These are phyloP conservation scores for Amylostereum areolatum DNA, from an alignment of 1,284 basidiomycete species.

Conservation along the genomic window DNA sequence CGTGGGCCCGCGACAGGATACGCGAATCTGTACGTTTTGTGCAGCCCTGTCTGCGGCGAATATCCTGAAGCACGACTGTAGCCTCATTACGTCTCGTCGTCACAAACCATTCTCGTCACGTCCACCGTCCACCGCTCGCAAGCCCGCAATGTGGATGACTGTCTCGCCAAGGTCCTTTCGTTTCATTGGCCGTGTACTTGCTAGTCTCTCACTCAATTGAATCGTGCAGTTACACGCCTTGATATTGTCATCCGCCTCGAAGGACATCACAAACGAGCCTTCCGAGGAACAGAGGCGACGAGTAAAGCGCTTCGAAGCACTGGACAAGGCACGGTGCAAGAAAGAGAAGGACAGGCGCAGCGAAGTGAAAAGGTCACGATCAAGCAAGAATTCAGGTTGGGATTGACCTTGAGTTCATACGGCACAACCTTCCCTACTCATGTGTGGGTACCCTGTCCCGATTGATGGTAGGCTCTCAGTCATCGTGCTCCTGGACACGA, in stretches of 20 bases:
- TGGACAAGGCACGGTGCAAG: constrained; percentile 39
- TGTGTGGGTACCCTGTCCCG: not conserved
- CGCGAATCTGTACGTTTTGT: constrained; percentile 40
- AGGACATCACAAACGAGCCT: constrained; percentile 46
- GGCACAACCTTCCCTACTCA: not conserved
- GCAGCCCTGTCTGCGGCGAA: not conserved
- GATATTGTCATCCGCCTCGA: constrained; percentile 41
- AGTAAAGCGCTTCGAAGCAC: constrained; percentile 40
- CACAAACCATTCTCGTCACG: constrained; percentile 58
- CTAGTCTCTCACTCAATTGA: not conserved
- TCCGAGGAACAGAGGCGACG: constrained; percentile 49
- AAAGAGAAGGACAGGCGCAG: constrained; percentile 49
- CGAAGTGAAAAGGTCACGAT: constrained; percentile 32
- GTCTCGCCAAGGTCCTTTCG: constrained; percentile 50
- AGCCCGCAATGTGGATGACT: constrained; percentile 66
- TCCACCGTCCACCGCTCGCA: constrained; percentile 70
- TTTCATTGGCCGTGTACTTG: not conserved
- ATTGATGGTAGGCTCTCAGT: no score
- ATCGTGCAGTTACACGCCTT: constrained; percentile 46
- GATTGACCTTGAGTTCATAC: constrained; percentile 3
- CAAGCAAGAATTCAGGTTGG: constrained; percentile 22
- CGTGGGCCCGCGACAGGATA: constrained; percentile 52
- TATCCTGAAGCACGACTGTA: constrained; percentile 20
- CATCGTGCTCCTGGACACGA: no score
- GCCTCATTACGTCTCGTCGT: constrained; percentile 62